A percentile compares a stretch with the other conserved stretches of the same genome.
Conservation (phyloP, 2,329 filamentous ascomycete species). For the Albophoma yamanashiensis region DNA sequence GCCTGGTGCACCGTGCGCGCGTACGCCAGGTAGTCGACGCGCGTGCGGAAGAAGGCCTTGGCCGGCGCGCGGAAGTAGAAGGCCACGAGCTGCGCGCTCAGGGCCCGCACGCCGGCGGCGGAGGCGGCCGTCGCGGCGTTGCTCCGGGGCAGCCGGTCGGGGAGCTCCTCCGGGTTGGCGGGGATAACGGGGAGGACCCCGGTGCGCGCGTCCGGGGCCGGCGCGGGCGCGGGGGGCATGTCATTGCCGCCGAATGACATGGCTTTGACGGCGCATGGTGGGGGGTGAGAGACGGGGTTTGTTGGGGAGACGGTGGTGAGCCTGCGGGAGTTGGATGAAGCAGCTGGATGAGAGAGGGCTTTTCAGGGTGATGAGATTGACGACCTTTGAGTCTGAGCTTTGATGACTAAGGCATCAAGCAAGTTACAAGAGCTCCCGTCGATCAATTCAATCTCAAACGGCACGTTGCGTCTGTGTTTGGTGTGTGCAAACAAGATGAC, state of each 20-base stretch:
- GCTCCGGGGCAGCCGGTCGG: constrained; percentile 37
- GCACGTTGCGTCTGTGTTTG: not conserved
- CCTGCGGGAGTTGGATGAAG: not conserved
- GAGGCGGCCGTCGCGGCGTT: constrained; percentile 63
- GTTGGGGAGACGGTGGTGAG: not conserved
- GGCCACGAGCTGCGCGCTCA: constrained; percentile 73
- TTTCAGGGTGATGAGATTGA: not conserved
- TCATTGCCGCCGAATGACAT: constrained; percentile 23
- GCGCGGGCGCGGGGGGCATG: constrained; percentile 14
- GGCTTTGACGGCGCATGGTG: constrained; percentile 20
- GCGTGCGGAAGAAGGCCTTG: constrained; percentile 83
- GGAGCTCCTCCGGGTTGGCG: constrained; percentile 20
- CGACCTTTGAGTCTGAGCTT: not conserved
- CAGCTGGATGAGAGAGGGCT: not conserved
- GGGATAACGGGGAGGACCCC: constrained; percentile 36
- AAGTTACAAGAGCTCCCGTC: not conserved
- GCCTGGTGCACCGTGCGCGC: constrained; percentile 42
- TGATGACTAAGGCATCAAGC: not conserved
- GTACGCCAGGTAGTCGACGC: constrained; percentile 70
- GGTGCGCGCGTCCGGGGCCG: constrained; percentile 14
- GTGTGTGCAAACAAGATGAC: not conserved
- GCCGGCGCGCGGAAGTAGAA: constrained; percentile 90
- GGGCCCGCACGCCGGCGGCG: constrained; percentile 71
- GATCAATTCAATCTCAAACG: not conserved
- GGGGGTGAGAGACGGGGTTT: constrained; percentile 3